Conservation (phyloP, 2,329 filamentous ascomycete species). For the Claviceps quebecensis region DNA sequence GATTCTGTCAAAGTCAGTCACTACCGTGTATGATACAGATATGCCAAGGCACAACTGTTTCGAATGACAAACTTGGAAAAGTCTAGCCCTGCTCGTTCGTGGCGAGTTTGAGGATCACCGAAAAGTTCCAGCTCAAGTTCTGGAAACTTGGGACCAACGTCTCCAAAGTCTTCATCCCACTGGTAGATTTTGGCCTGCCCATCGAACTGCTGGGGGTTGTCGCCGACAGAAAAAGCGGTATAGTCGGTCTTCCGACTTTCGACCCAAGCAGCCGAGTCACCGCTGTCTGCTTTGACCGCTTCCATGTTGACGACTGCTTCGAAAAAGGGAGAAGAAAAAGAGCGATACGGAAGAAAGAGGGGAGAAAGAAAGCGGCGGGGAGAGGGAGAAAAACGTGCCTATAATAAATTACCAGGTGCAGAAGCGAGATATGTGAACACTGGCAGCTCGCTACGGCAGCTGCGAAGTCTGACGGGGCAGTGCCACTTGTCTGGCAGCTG, state of each 20-base stretch:
- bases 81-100: slow-evolving; percentile 39
- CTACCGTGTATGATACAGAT: not conserved
- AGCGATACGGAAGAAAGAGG: not conserved
- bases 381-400: not conserved
- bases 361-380: not conserved
- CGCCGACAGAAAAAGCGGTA: slow-evolving; percentile 12
- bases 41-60: not conserved
- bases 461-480: not conserved
- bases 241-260: slow-evolving; percentile 35
- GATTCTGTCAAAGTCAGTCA: slow-evolving; percentile 28
- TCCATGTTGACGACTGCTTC: not conserved
- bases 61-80: slow-evolving; percentile 42
- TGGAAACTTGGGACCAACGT: slow-evolving; percentile 59
- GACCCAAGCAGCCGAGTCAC: slow-evolving; percentile 24
- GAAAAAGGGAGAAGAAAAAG: not conserved
- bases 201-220: slow-evolving; percentile 26
- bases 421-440: not conserved
- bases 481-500: not conserved
- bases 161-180: slow-evolving; percentile 75
- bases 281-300: not conserved
- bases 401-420: not conserved
- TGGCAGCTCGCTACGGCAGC: slow-evolving; percentile 1
- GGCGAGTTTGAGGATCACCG: slow-evolving; percentile 37
- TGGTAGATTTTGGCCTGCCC: slow-evolving; percentile 56
- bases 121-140: slow-evolving; percentile 69